Evolutionary conservation across 2,329 filamentous ascomycete species (phyloP).

Genomic region (Fusarium setosum): DNA sequence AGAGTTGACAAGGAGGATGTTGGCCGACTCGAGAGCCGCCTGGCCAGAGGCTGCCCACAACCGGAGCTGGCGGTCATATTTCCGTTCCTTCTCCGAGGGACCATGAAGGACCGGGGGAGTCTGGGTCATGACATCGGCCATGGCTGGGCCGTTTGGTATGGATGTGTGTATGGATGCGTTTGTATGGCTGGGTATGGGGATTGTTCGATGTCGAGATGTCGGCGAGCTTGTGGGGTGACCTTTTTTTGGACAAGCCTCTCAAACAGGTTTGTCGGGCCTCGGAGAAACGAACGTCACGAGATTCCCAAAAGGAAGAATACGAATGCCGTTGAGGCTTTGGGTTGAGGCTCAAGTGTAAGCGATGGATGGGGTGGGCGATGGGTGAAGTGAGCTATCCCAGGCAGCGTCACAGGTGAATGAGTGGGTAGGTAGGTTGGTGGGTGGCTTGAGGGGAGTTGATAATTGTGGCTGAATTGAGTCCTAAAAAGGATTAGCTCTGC

Average conservation of each 20-base stretch:
- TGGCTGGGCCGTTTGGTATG: conserved; percentile 26
- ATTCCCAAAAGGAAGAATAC: conserved; percentile 6
- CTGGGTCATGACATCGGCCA: conserved; percentile 46
- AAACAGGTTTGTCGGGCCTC: background rate
- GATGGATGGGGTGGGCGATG: background rate
- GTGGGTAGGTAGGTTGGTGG: background rate
- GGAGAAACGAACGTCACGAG: conserved; percentile 20
- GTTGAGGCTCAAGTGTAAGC: conserved; percentile 6
- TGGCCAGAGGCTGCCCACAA: conserved; percentile 96
- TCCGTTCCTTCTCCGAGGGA: conserved; percentile 73
- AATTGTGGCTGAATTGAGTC: no score
- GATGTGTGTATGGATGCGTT: conserved; percentile 2
- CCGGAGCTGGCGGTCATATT: conserved; percentile 94
- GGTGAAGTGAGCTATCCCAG: background rate
- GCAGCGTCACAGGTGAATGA: background rate
- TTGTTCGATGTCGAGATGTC: conserved; percentile 3
- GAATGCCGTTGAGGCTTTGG: background rate
- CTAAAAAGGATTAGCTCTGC: conserved; percentile 1
- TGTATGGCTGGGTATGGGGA: conserved; percentile 6
- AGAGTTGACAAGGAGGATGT: conserved; percentile 91
- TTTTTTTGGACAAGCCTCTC: background rate
- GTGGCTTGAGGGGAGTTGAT: no score
- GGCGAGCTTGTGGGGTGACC: background rate
- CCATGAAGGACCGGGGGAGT: conserved; percentile 55
- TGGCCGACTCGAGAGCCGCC: conserved; percentile 87